phyloP scores from a whole-genome alignment of 805 yeast genomes.

The Kodamaea kakaduensis region DNA sequence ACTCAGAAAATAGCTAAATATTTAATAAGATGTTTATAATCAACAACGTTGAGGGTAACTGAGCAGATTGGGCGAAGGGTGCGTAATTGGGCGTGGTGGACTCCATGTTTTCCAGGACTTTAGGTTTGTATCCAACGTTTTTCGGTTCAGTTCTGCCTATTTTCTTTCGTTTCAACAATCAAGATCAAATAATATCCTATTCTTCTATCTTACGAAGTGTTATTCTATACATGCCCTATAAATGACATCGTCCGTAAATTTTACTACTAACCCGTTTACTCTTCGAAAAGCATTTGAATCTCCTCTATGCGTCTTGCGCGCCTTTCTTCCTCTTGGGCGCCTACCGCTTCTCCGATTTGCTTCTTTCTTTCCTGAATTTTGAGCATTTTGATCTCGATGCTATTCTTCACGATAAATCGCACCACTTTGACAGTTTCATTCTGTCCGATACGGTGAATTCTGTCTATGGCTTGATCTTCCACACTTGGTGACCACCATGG shows the following conservation, averaged over 20 bases:
- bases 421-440: conserved; percentile 63
- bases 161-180: too few species aligned
- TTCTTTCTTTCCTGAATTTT: conserved; percentile 81
- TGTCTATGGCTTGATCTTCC: conserved; percentile 87
- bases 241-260: background rate
- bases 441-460: conserved; percentile 91
- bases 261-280: conserved; percentile 12
- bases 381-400: conserved; percentile 87
- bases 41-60: too few species aligned
- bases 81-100: too few species aligned
- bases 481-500: conserved; percentile 97
- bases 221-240: too few species aligned
- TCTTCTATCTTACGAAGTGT: too few species aligned
- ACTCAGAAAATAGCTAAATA: conserved; percentile 9
- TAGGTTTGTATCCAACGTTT: too few species aligned
- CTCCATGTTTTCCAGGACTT: too few species aligned
- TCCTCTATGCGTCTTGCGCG: conserved; percentile 68
- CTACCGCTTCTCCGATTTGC: conserved; percentile 75
- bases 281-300: conserved; percentile 62
- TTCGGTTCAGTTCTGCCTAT: too few species aligned
- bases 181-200: too few species aligned
- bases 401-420: conserved; percentile 75
- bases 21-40: too few species aligned
- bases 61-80: too few species aligned
- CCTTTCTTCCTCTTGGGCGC: conserved; percentile 70